Conservation (phyloP, 106 monocot species). For the Xerophyta viscosa region DNA sequence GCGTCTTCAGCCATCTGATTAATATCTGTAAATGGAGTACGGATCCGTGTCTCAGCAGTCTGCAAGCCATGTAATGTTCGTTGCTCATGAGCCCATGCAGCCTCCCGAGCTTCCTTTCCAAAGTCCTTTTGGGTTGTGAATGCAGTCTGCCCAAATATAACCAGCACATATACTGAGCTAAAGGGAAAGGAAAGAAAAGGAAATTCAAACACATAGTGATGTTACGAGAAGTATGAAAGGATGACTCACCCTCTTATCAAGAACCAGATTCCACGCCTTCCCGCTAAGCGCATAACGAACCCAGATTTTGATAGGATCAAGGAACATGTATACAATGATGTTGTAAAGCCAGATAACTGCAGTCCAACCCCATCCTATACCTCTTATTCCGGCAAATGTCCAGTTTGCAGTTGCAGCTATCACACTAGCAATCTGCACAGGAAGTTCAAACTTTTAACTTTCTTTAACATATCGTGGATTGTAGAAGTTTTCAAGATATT, state of each 20-base stretch:
- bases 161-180: neutral
- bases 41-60: constrained; percentile 15
- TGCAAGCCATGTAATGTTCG: constrained; percentile 42
- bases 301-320: constrained; percentile 40
- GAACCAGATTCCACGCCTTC: constrained; percentile 40
- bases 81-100: constrained; percentile 45
- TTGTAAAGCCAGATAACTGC: constrained; percentile 40
- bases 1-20: constrained; percentile 60
- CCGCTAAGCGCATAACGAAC: constrained; percentile 48
- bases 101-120: constrained; percentile 35
- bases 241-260: constrained; percentile 30
- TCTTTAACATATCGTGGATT: too few relatives aligned
- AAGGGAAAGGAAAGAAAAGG: neutral
- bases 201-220: neutral
- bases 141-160: constrained; percentile 20
- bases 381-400: constrained; percentile 28
- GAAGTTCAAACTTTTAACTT: too few relatives aligned
- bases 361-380: constrained; percentile 49
- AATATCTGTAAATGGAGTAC: constrained; percentile 17
- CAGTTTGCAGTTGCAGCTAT: constrained; percentile 22
- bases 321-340: constrained; percentile 30
- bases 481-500: too few relatives aligned
- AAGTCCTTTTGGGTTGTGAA: constrained; percentile 39
- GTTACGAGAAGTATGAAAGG: neutral
- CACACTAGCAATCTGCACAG: constrained; percentile 29